Evolutionary conservation across 371 early-diverging fungal species (phyloP).

Genomic region (Thermomucor indicae-seudaticae): DNA sequence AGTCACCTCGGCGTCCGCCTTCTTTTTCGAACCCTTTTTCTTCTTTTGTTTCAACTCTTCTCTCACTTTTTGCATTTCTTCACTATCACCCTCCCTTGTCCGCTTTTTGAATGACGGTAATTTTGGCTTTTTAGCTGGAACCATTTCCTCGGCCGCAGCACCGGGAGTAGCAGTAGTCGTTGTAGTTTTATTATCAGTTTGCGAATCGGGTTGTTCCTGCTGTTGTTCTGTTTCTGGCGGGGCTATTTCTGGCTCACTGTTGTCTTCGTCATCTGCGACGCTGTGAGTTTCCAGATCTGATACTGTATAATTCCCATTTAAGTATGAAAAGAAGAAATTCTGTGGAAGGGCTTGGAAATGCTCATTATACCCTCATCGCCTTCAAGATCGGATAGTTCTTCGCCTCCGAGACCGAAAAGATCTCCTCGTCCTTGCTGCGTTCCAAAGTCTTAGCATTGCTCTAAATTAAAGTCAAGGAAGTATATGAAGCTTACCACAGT

Average conservation of each 20-base stretch:
- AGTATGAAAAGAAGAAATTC: too few relatives aligned
- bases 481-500: too few relatives aligned
- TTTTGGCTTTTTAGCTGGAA: conserved; percentile 3
- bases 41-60: conserved; percentile 28
- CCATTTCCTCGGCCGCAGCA: conserved; percentile 1
- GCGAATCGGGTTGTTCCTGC: neutral
- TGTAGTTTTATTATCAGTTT: too few relatives aligned
- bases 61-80: conserved; percentile 28
- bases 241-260: neutral
- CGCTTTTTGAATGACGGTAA: conserved; percentile 46
- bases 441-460: too few relatives aligned
- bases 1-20: neutral
- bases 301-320: neutral
- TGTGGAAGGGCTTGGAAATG: too few relatives aligned
- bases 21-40: conserved; percentile 2
- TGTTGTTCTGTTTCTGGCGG: neutral
- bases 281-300: neutral
- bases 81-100: conserved; percentile 28
- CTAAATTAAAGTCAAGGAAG: too few relatives aligned
- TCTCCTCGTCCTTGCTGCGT: too few relatives aligned
- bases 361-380: too few relatives aligned
- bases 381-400: too few relatives aligned
- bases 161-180: neutral
- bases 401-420: too few relatives aligned
- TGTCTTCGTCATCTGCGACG: neutral